Evolutionary conservation across 2,329 filamentous ascomycete species (phyloP).

Genomic region (Colletotrichum abscissum): DNA sequence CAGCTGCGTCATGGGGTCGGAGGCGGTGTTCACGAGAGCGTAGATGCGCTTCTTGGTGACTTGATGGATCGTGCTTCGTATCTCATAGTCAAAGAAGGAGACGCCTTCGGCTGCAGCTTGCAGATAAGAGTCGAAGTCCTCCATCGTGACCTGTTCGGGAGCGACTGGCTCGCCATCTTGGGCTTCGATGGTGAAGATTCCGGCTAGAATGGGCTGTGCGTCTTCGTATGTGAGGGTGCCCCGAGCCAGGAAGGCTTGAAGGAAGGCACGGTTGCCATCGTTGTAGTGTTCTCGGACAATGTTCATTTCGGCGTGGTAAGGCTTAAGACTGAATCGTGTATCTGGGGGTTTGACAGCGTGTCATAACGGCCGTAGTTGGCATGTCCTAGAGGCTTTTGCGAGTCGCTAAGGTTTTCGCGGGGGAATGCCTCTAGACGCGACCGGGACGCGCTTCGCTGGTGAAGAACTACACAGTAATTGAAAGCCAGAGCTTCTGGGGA

Average conservation of each 20-base stretch:
- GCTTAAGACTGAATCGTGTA: neutral
- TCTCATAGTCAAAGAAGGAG: constrained; percentile 87
- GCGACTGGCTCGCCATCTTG: constrained; percentile 52
- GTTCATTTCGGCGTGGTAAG: constrained; percentile 21
- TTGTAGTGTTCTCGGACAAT: constrained; percentile 51
- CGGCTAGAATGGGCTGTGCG: constrained; percentile 78
- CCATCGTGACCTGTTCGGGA: constrained; percentile 73
- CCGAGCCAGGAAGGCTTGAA: constrained; percentile 87
- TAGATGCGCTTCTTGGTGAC: constrained; percentile 74
- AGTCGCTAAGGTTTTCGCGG: neutral
- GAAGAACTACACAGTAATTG: neutral
- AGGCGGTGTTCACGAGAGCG: constrained; percentile 88
- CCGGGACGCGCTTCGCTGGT: neutral
- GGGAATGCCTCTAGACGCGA: neutral
- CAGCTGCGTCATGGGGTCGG: constrained; percentile 86
- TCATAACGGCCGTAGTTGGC: neutral
- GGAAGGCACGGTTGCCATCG: constrained; percentile 84
- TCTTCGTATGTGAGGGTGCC: constrained; percentile 82
- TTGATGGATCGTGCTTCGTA: constrained; percentile 81
- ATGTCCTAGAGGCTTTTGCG: neutral
- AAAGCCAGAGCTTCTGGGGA: neutral
- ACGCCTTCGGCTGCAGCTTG: constrained; percentile 77
- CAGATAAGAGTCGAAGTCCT: constrained; percentile 77
- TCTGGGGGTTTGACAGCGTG: neutral
- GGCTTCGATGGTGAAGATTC: constrained; percentile 72